Base-by-base conservation (phyloP, 257 asterid species). In the Coffea eugenioides region DNA sequence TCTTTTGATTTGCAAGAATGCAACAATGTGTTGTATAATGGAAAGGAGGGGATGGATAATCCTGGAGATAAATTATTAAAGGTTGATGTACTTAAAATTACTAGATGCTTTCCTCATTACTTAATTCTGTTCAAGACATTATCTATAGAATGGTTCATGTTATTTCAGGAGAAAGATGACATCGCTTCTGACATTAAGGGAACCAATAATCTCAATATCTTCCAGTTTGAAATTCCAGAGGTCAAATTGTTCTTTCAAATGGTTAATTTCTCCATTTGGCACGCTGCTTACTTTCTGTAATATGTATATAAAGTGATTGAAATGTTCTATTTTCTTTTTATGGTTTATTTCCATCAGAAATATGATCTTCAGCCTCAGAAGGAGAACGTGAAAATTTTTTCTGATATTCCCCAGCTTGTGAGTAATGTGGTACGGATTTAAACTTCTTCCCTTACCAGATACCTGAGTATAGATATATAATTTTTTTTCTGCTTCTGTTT, bases 221-320 rank as follows among this genome's bases (percentile, higher is more conserved):
- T 85, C 85, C 91, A 87, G 52, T 94, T 92, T 87, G 99, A 96
- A 84, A 82, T 91, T 82, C 92, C 92, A 34, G 93, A 88, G 89
- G 84, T 91, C 86, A 87, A 90, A 75, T 45, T 75, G 13, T 83
- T 90, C 64, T 79, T 80, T 82, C 83, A 82, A 79, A 61, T 70
- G 90, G 96, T 95, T 88, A 83, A 23, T 76, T 74, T 64, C 70
- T 82, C 69, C 62, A 71, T 48, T 51, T 45, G 27, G 31, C 43
- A 43, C n/a, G 34, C 76, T 36, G 59, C 64, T 64, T 20, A 57
- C 64, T 64, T 20, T 45, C 74, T 80, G 67, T 46, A 77, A n/a
- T 59, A 54, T 81, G 49, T 77, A 73, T 73, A 41, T 45, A 56
- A 54, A 77, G 56, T 39, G 23, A 79, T 72, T 70, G 71, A 75